Evolutionary conservation across 2,329 filamentous ascomycete genomes (phyloP).

Genomic region (Aspergillus alliaceus): DNA sequence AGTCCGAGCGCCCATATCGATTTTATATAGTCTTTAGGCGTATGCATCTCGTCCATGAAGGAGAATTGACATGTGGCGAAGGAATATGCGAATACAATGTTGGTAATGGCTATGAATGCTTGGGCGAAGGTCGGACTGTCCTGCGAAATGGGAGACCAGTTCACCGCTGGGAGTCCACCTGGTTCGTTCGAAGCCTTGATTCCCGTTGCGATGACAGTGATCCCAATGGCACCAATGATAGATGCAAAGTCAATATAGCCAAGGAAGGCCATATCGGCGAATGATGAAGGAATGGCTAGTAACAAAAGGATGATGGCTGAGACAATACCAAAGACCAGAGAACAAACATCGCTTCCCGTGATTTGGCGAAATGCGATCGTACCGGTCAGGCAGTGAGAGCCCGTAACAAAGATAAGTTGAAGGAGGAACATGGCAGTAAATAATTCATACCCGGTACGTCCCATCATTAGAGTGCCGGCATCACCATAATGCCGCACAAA

Average conservation of each 20-base stretch:
- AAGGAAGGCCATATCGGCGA: background rate
- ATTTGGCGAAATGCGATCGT: slow-evolving; percentile 47
- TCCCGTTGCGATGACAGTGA: background rate
- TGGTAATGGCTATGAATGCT: slow-evolving; percentile 24
- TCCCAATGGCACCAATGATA: background rate
- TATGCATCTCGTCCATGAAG: no score
- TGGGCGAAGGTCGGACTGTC: slow-evolving; percentile 21
- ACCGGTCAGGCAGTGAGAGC: slow-evolving; percentile 46
- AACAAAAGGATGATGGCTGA: background rate
- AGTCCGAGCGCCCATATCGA: background rate
- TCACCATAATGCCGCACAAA: slow-evolving; percentile 45
- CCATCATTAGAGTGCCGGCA: slow-evolving; percentile 43
- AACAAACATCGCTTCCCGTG: slow-evolving; percentile 35
- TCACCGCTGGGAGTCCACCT: background rate
- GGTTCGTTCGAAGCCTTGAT: background rate
- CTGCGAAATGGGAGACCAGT: slow-evolving; percentile 8
- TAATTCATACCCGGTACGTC: slow-evolving; percentile 42
- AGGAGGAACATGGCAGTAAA: slow-evolving; percentile 43
- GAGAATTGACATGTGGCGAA: slow-evolving; percentile 26
- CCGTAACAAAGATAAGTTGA: slow-evolving; percentile 42
- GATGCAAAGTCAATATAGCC: background rate
- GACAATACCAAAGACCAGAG: background rate
- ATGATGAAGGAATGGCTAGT: background rate
- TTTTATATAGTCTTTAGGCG: slow-evolving; percentile 1
- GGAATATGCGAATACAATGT: slow-evolving; percentile 36